Percentiles rank a stretch among this genome's conserved stretches.
Conservation (phyloP, 176 grass and related monocot genomes). For the Rhipidocladum racemiflorum region DNA sequence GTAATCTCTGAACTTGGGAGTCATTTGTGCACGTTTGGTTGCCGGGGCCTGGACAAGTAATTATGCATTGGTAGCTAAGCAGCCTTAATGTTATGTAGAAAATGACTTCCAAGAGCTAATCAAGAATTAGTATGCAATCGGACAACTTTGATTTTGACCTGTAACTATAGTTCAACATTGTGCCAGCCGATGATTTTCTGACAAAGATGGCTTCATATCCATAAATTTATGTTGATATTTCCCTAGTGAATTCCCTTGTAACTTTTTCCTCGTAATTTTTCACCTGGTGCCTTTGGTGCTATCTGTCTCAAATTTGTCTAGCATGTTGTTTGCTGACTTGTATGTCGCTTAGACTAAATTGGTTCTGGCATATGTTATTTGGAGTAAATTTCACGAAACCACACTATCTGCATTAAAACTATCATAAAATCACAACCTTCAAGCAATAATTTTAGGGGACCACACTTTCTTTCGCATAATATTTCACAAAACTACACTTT, state of each 20-base stretch:
- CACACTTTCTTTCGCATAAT: too few relatives aligned
- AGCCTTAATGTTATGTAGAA: not conserved
- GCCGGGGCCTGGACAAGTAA: constrained; percentile 47
- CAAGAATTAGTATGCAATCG: not conserved
- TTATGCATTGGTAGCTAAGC: not conserved
- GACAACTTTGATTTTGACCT: not conserved
- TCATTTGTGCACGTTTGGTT: constrained; percentile 79
- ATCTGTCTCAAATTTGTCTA: not conserved
- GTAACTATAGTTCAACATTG: not conserved
- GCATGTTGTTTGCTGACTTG: not conserved
- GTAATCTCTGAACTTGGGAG: constrained; percentile 84
- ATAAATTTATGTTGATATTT: not conserved
- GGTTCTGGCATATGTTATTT: not conserved
- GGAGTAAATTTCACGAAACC: too few relatives aligned
- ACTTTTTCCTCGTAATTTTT: not conserved
- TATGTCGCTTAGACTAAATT: not conserved
- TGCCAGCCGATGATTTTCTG: not conserved
- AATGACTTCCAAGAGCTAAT: not conserved
- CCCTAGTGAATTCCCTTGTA: not conserved
- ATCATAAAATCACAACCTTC: too few relatives aligned
- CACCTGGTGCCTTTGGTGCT: not conserved
- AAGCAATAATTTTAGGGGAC: too few relatives aligned
- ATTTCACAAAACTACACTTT: too few relatives aligned
- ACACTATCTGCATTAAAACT: too few relatives aligned
- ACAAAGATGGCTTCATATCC: not conserved